A percentile compares a stretch with the other conserved stretches of the same genome.
Evolutionary conservation across 2,329 filamentous ascomycete species (phyloP).

Genomic region (Aspergillus terreus): DNA sequence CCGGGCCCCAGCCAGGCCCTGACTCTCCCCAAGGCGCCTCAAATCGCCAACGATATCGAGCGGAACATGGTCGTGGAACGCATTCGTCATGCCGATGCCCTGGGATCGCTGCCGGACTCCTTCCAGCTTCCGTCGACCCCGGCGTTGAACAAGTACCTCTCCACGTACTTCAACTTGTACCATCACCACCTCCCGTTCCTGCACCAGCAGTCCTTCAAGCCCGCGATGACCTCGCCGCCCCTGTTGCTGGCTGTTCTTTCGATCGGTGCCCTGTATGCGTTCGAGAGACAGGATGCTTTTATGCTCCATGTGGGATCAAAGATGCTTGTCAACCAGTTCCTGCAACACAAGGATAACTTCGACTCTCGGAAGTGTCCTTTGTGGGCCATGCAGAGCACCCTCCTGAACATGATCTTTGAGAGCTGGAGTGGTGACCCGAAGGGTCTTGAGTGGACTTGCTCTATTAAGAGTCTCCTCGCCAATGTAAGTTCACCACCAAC

Average conservation of each 20-base stretch:
- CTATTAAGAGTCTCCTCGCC: constrained; percentile 94
- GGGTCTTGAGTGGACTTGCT: constrained; percentile 96
- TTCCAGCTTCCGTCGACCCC: constrained; percentile 81
- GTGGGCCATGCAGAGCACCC: constrained; percentile 96
- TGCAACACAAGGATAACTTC: constrained; percentile 98
- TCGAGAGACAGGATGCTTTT: constrained; percentile 95
- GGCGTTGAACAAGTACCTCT: constrained; percentile 84
- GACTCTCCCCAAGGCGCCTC: constrained; percentile 68
- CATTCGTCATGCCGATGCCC: constrained; percentile 74
- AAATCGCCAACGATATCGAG: constrained; percentile 79
- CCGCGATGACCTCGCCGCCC: constrained; percentile 73
- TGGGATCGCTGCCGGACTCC: constrained; percentile 78
- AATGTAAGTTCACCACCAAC: constrained; percentile 48
- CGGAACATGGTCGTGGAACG: constrained; percentile 81
- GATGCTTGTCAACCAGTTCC: constrained; percentile 91
- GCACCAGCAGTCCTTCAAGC: constrained; percentile 85
- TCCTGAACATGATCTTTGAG: constrained; percentile 98
- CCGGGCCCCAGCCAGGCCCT: constrained; percentile 64
- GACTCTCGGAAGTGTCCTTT: constrained; percentile 95
- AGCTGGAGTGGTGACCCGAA: constrained; percentile 99
- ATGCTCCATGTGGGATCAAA: constrained; percentile 97
- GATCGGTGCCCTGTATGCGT: constrained; percentile 93
- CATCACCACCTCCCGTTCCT: constrained; percentile 96
- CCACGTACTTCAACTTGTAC: constrained; percentile 95
- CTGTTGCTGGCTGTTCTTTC: constrained; percentile 86